Evolutionary conservation across 2,329 filamentous ascomycete genomes (phyloP), one percentile per base, ranked within the genome.

Genomic region (Purpureocillium lavendulum): DNA sequence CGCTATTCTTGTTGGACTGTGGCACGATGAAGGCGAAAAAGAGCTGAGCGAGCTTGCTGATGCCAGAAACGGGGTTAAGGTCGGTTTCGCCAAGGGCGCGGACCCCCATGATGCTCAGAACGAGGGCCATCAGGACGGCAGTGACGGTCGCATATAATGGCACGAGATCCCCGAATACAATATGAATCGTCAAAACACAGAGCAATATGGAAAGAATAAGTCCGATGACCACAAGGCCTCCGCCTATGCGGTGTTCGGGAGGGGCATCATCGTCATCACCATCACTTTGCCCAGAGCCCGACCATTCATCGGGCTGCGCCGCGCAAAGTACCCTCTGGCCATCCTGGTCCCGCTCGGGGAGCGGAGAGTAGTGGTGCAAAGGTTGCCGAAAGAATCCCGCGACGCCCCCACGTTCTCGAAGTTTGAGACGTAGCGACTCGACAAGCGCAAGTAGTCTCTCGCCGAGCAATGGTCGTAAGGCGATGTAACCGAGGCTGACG

Each of bases 11-110:
- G 52, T 87, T 80, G 0, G 80, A 78, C 40, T 83, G 70, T 0
- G 92, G 89, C 2, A 94, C 88, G 30, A 94, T 85, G 36, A 95
- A 66, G 3, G 92, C 92, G 60, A 98, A 97, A 56, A 97, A 83
- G 3, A 98, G 77, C 61, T 98, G 92, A 0, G 92, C 94, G 3
- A 98, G 74, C 66, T 98, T 98, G 57, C 84, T 90, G 60, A 97
- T 98, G 28, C 92, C 92, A 1, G 87, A 94, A 3, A 97, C 92
- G 0, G 92, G 92, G 56, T 97, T 97, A 9, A 98, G 71, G 53
- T 98, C 92, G 5, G 92, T 97, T 67, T 97, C 78, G 9, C 80
- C 80, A 0, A 84, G 61, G 1, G 80, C 80, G 26, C 80, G 65
- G 10, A 84, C 80, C 4, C 80, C 80, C 78, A 84, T 84, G 39